Base-by-base conservation (phyloP, 495 filamentous ascomycete species). In the Aspergillus sclerotiicarbonarius region DNA sequence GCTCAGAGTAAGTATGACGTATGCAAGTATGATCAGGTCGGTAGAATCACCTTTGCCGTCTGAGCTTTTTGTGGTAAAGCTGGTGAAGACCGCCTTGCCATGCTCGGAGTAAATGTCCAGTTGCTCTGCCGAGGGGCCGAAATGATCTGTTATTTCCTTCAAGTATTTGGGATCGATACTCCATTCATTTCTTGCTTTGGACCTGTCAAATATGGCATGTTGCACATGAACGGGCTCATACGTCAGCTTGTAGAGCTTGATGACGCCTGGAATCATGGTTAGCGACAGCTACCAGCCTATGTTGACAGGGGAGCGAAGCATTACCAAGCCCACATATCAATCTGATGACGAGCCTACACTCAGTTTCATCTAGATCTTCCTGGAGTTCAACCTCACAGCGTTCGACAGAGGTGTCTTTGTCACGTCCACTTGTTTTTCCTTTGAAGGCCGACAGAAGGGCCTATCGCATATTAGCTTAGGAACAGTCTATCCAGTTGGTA, bases 11-110 rank as follows among this genome's bases (percentile, higher is more conserved):
- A 62, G 39, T 46, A 58, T 29, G 47, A 50, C 47, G 10, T 43
- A 25, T 8, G 12, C 12, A 6, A 29, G 35, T 32, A 55, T 16
- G 18, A 39, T n/a, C 39, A 37, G 1, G 50, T 21, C 7, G 48
- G 53, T 72, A 29, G 72, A 90, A 6, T 41, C n/a, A 41, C 90
- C 89, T 78, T 90, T 94, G 10, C 90, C 91, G 56, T 88, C 87
- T 51, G 82, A 82, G 37, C 92, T 82, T 69, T 94, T 96, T 63
- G 96, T 94, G 1, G 93, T 98, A 65, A 93, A 98, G 69, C 92
- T 97, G 2, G 91, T 97, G 62, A 98, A 96, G 47, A 89, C 86
- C 0, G 79, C 83, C 57, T 83, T 82, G 19, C 80, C 84, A 25
- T 82, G 77, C 45, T 95, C 88, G 8, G 85, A 84, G 67, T 87